A percentile compares a stretch with the other conserved stretches of the same genome.
phyloP scores from a whole-genome alignment of 805 yeast genomes.

The Wickerhamiella nectarea region DNA sequence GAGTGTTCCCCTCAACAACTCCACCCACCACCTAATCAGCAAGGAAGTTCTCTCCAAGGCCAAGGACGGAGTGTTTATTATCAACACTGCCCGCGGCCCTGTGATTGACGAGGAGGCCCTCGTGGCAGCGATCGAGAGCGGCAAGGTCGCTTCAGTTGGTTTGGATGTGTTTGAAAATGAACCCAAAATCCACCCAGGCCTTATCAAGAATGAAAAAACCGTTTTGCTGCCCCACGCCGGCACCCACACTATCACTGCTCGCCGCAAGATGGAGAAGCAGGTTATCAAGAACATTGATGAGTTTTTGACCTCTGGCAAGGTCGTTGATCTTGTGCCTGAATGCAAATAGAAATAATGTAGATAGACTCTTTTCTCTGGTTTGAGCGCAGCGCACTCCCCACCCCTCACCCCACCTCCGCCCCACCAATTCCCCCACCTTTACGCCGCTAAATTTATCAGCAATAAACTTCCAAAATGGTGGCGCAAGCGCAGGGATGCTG shows the following conservation, averaged over 20 bases:
- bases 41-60: slow-evolving; percentile 33
- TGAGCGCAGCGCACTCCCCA: no score
- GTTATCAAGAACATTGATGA: slow-evolving; percentile 53
- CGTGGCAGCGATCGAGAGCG: slow-evolving; percentile 33
- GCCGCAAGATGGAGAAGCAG: slow-evolving; percentile 65
- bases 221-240: slow-evolving; percentile 46
- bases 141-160: slow-evolving; percentile 40
- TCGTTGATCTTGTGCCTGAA: slow-evolving; percentile 72
- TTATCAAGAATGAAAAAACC: slow-evolving; percentile 33
- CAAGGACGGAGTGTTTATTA: slow-evolving; percentile 41
- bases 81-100: slow-evolving; percentile 52
- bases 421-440: no score
- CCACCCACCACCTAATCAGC: slow-evolving; percentile 38
- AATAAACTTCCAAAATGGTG: no score
- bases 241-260: slow-evolving; percentile 30
- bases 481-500: background rate
- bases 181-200: slow-evolving; percentile 39
- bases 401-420: no score
- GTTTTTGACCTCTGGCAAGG: slow-evolving; percentile 52
- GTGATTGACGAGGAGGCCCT: slow-evolving; percentile 42
- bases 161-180: slow-evolving; percentile 49
- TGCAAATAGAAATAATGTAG: background rate
- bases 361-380: no score
- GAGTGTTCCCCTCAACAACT: slow-evolving; percentile 40
- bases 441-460: no score